Evolutionary conservation across 176 grass and related monocot genomes (phyloP).

Genomic region (Rhynchospora pubera): DNA sequence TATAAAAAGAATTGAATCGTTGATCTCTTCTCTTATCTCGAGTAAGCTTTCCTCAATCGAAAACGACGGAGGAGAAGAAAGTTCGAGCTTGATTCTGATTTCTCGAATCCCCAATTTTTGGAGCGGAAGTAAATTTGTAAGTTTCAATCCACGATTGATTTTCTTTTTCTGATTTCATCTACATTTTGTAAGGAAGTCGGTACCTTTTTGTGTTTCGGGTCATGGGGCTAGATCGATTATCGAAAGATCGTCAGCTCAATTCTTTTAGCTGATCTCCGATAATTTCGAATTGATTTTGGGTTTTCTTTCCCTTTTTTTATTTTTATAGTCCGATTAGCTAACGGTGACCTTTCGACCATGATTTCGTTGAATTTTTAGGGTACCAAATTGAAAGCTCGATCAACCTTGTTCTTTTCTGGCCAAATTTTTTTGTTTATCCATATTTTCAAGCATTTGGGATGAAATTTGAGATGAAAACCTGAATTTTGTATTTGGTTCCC

Average conservation of each 20-base stretch:
- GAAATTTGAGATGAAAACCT: neutral
- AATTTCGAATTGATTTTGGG: conserved; percentile 15
- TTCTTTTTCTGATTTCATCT: neutral
- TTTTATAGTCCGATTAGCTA: neutral
- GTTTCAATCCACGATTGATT: neutral
- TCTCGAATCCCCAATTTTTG: conserved; percentile 11
- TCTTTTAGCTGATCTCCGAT: neutral
- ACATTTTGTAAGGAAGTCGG: neutral
- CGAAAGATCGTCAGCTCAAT: neutral
- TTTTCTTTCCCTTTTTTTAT: neutral
- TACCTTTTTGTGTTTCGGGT: neutral
- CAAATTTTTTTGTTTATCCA: neutral
- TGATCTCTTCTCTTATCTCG: neutral
- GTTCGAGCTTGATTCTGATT: neutral
- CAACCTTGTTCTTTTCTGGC: neutral
- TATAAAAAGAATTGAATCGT: too few relatives aligned
- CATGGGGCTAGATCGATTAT: neutral
- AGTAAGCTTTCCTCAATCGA: neutral
- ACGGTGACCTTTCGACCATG: neutral
- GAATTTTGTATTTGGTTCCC: neutral
- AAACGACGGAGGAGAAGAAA: neutral
- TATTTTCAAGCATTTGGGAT: neutral
- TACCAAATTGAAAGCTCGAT: neutral
- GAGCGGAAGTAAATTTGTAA: neutral
- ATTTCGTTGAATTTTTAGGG: neutral